Percentiles rank a stretch among this genome's conserved stretches.
Evolutionary conservation across 139 green algal species (phyloP).

Genomic region (Tetradesmus lagerheimii): DNA sequence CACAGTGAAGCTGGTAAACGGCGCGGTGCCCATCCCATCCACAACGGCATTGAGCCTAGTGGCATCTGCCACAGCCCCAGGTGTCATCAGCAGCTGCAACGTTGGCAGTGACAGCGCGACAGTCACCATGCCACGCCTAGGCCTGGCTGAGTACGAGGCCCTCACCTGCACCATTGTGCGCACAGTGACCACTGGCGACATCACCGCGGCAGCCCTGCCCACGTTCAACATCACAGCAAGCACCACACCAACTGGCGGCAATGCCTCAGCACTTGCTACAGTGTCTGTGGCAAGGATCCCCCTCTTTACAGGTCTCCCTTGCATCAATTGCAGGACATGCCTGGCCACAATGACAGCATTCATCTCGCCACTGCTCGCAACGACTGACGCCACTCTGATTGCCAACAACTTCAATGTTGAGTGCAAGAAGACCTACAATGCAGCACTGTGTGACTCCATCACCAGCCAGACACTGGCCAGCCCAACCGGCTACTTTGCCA

Average conservation of each 20-base stretch:
- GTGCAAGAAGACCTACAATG: neutral
- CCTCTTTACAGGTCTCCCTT: neutral
- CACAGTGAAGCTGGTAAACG: constrained; percentile 9
- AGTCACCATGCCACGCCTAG: neutral
- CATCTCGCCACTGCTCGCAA: neutral
- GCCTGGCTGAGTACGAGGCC: neutral
- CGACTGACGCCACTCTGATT: neutral
- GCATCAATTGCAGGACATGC: neutral
- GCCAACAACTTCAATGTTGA: neutral
- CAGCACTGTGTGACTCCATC: neutral
- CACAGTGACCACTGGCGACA: neutral
- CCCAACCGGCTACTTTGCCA: constrained; percentile 5
- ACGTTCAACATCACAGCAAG: neutral
- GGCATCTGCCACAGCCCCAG: neutral
- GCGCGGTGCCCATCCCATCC: neutral
- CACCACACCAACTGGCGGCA: neutral
- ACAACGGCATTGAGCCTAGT: neutral
- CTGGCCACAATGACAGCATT: neutral
- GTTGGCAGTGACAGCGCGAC: neutral
- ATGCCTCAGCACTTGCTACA: neutral
- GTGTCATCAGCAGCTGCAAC: neutral
- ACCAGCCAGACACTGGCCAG: neutral
- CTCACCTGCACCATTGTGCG: neutral
- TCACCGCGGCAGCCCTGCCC: neutral
- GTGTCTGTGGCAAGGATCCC: neutral